Evolutionary conservation across 305 asterid species (phyloP), one percentile per base, ranked within the genome.

Genomic region (Stenogyne calaminthoides): DNA sequence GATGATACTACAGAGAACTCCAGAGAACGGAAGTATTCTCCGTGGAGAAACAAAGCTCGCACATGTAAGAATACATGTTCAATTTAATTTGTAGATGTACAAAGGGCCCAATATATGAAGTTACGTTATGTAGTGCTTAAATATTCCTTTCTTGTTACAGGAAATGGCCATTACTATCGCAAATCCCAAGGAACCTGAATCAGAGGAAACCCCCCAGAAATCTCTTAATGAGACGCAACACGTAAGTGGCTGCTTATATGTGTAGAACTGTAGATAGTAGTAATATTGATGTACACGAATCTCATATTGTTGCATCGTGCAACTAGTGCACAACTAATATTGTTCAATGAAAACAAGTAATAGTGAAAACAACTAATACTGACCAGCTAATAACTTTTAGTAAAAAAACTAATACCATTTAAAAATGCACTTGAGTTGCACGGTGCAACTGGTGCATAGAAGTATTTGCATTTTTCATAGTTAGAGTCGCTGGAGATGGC

Each of bases 211-310:
- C 72, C 97, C 99, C 49, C 99, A 95, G 84, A 93, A 91, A 81
- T 89, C 89, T 82, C 95, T 95, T 52, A 93, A 95, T 44, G 99
- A 93, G 66, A 95, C 93, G 84, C 99, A 95, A 78, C 99, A 91
- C 83, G 99, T 86, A 77, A 75, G 93, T 84, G 64, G 56, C 9
- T 49, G 22, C 22, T 49, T 49, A 15, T 9, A 49, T 15, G 56
- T 15, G 9, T 16, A 15, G 5, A 49, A 49, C 22, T 15, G 22
- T 15, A 49, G 56, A 49, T 49, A 49, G 56, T 49, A 15, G 22
- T 15, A 49, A 1, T 15, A 16, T 47, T 47, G 19, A n/a, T 47
- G 55, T 47, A 49, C 56, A 49, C 10, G 22, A 49, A 4, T 49
- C 22, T 47, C 55, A n/a, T 32, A 5, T 6, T 32, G 36, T 5